phyloP scores from a whole-genome alignment of 495 filamentous ascomycete species.

The Tuber microsphaerosporum region DNA sequence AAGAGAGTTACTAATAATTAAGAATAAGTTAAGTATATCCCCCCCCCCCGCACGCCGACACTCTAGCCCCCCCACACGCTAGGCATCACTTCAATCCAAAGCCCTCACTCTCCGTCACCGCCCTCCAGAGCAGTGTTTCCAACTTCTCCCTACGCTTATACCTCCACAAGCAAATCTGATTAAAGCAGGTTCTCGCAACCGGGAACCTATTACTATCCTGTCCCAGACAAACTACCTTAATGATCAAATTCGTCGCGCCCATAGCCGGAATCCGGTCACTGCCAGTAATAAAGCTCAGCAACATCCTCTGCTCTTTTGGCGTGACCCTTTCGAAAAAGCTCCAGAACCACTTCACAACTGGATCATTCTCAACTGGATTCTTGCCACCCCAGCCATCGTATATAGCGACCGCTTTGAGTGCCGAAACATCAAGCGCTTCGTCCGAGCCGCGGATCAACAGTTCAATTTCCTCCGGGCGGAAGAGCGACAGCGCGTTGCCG shows the following conservation, averaged over 20 bases:
- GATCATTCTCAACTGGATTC: slow-evolving; percentile 51
- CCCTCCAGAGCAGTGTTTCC: slow-evolving; percentile 70
- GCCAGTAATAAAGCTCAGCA: slow-evolving; percentile 86
- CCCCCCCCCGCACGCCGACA: background rate
- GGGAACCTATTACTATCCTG: slow-evolving; percentile 70
- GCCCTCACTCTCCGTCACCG: slow-evolving; percentile 82
- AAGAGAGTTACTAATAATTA: slow-evolving; percentile 1
- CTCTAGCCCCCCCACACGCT: background rate
- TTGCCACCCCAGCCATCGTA: slow-evolving; percentile 67
- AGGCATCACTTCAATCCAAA: slow-evolving; percentile 73
- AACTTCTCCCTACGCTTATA: slow-evolving; percentile 60
- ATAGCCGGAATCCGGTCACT: slow-evolving; percentile 88
- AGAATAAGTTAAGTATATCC: background rate
- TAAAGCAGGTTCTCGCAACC: slow-evolving; percentile 86
- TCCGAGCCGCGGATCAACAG: slow-evolving; percentile 83
- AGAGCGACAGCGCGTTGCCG: slow-evolving; percentile 80
- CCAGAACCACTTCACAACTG: slow-evolving; percentile 84
- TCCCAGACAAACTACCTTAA: slow-evolving; percentile 67
- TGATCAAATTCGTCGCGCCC: slow-evolving; percentile 73
- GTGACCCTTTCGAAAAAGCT: slow-evolving; percentile 61
- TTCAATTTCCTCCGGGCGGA: slow-evolving; percentile 92
- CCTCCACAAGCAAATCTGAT: slow-evolving; percentile 68
- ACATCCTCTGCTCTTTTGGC: slow-evolving; percentile 63
- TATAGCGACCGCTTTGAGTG: slow-evolving; percentile 67
- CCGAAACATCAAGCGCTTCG: slow-evolving; percentile 68